Percentiles rank a stretch among this genome's conserved stretches.
Conservation (phyloP, 441 rosid species). For the Pelargonium fulgidum region DNA sequence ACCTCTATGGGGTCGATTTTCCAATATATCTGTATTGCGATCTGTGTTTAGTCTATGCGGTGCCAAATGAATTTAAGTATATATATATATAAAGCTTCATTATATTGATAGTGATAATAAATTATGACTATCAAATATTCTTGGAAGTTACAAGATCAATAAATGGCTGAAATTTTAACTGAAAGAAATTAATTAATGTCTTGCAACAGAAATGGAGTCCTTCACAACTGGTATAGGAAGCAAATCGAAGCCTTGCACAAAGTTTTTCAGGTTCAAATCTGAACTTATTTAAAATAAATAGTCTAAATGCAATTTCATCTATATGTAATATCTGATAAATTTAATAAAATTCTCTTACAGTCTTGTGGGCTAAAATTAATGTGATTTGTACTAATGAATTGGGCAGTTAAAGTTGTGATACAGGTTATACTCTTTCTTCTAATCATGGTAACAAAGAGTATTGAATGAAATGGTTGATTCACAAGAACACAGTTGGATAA, state of each 20-base stretch:
- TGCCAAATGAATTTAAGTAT: neutral
- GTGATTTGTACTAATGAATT: constrained; percentile 50
- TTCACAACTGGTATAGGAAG: constrained; percentile 98
- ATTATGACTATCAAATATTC: constrained; percentile 22
- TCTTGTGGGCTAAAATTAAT: constrained; percentile 30
- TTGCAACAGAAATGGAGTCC: constrained; percentile 82
- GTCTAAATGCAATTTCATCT: constrained; percentile 40
- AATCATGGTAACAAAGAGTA: constrained; percentile 39
- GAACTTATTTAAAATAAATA: constrained; percentile 48
- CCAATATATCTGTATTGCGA: neutral
- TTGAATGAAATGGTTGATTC: constrained; percentile 40
- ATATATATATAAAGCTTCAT: neutral
- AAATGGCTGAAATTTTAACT: constrained; percentile 39
- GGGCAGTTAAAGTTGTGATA: constrained; percentile 48
- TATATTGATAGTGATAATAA: constrained; percentile 14
- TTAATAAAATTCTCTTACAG: constrained; percentile 24
- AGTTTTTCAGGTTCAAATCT: constrained; percentile 98
- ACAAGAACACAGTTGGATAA: constrained; percentile 35
- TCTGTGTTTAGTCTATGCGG: neutral
- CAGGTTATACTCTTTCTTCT: constrained; percentile 41
- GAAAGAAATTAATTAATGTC: constrained; percentile 54
- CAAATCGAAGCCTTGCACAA: constrained; percentile 99
- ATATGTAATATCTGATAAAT: constrained; percentile 29
- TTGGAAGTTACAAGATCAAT: constrained; percentile 29
- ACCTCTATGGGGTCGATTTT: too few relatives aligned